phyloP scores from a whole-genome alignment of 371 early-diverging fungal genomes.

The Nematocida homosporus region DNA sequence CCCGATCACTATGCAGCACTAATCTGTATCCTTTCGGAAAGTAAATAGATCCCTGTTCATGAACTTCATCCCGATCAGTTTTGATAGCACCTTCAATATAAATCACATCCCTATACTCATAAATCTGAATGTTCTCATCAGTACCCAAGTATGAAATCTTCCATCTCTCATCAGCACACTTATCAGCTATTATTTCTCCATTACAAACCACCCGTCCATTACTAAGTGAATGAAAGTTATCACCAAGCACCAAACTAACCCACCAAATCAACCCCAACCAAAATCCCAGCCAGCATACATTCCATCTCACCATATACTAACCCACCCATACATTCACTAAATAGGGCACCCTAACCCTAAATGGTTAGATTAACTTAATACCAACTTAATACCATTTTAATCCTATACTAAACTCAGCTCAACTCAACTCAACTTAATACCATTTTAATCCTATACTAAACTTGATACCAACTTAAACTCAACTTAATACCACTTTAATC shows the following conservation, averaged over 20 bases:
- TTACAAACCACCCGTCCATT: conserved; percentile 21
- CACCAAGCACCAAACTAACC: neutral
- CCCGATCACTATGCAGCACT: conserved; percentile 27
- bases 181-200: conserved; percentile 18
- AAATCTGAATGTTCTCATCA: conserved; percentile 18
- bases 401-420: too few relatives aligned
- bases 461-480: too few relatives aligned
- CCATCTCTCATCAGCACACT: conserved; percentile 39
- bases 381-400: too few relatives aligned
- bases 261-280: neutral
- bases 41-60: neutral
- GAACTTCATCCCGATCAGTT: neutral
- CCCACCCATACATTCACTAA: too few relatives aligned
- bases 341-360: too few relatives aligned
- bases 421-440: too few relatives aligned
- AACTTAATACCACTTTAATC: too few relatives aligned
- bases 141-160: conserved; percentile 50
- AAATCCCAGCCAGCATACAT: neutral
- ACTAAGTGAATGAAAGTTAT: conserved; percentile 38
- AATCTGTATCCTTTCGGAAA: conserved; percentile 21
- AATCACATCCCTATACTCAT: neutral
- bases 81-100: conserved; percentile 6
- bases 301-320: too few relatives aligned
- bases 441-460: too few relatives aligned
- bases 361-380: too few relatives aligned